Evolutionary conservation across 768 basidiomycete species (phyloP), one percentile per base, ranked within the genome.

Genomic region (Suillus ampliporus): DNA sequence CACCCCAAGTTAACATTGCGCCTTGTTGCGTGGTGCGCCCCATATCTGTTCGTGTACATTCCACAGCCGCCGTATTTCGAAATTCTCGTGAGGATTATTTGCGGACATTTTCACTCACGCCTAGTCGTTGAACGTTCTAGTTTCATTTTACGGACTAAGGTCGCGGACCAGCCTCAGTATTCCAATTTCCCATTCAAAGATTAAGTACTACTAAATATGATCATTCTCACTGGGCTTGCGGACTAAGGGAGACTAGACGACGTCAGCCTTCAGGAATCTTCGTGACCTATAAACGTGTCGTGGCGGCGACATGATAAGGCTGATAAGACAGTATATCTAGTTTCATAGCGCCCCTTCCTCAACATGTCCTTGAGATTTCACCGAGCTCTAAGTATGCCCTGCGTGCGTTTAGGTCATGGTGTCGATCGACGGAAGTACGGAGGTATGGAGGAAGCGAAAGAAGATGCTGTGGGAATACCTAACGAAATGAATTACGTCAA

Each of bases 201-300:
- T 31, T 31, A 31, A 21, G n/a, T 21, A 21, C 35, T 53, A 37
- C 14, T 26, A 35, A 38, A 38, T 37, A 54, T 38, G 21, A 38
- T 15, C 21, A 26, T 17, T 38, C 35, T 23, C 51, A 35, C 21
- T 13, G 26, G 15, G 50, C 28, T 34, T 34, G 17, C 19, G 50
- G 17, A 31, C 17, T 4, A 31, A 51, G n/a, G 34, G 34, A 28
- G 17, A 4, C 31, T 21, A 52, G 51, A 21, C 11, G n/a, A 17
- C 26, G 47, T 14, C 19, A 13, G 28, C 31, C 31, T 31, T 6
- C 31, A 31, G 37, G 17, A 2, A 19, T 23, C 9, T 19, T 54
- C 37, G 53, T 56, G 37, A 40, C 17, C 37, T 40, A 56, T 38
- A 26, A 54, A 54, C 37, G 51, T 52, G 51, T 52, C 34, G 51